Evolutionary conservation across 345 rosid species (phyloP).

Genomic region (Eucalyptus fibrosa): DNA sequence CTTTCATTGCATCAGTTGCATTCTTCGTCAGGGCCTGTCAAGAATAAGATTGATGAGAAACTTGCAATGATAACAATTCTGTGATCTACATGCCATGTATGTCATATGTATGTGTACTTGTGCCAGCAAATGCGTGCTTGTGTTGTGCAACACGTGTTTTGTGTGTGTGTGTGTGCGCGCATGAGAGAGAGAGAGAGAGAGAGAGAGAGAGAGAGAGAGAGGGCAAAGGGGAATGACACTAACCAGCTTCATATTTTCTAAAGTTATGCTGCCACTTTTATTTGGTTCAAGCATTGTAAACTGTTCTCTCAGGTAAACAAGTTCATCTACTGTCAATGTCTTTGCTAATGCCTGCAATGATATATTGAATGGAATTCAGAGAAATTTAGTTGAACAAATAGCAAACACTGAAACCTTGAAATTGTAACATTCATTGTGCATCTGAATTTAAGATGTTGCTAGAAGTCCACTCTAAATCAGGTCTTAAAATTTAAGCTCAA

Average conservation of each 20-base stretch:
- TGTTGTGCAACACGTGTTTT: not conserved
- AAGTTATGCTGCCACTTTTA: slow-evolving; percentile 46
- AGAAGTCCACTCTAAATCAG: not conserved
- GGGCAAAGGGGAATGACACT: not conserved
- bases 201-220: not conserved
- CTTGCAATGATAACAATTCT: not conserved
- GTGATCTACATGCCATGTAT: not conserved
- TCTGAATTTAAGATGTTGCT: not conserved
- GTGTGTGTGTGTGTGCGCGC: too few species aligned
- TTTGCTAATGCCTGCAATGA: slow-evolving; percentile 69
- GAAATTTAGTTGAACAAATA: not conserved
- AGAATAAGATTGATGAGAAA: not conserved
- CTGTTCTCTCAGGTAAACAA: slow-evolving; percentile 57
- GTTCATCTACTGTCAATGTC: slow-evolving; percentile 59
- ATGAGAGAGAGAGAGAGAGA: not conserved
- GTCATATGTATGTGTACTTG: not conserved
- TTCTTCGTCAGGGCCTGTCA: slow-evolving; percentile 64
- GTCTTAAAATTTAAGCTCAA: not conserved
- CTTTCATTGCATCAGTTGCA: slow-evolving; percentile 89
- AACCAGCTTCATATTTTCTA: slow-evolving; percentile 69
- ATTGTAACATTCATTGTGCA: not conserved
- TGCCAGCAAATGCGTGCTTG: not conserved
- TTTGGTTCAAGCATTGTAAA: slow-evolving; percentile 67
- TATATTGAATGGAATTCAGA: not conserved
- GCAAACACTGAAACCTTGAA: not conserved